Percentiles rank a stretch among this genome's conserved stretches.
Evolutionary conservation across 225 moss, liverwort and hornwort species (phyloP).

Genomic region (Rhytidiadelphus loreus): DNA sequence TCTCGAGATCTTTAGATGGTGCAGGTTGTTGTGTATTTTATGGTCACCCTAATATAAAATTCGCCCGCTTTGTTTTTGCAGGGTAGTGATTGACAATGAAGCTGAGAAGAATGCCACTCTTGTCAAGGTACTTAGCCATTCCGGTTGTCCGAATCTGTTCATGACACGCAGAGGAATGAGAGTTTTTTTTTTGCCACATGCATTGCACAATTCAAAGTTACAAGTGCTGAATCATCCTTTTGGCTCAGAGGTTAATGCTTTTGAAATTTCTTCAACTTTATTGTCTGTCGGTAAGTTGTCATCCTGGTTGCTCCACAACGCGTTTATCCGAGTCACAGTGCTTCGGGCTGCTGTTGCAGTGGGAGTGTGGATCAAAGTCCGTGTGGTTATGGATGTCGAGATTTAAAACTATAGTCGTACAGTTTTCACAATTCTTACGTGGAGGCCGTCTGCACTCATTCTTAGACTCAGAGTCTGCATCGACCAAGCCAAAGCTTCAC

Average conservation of each 20-base stretch:
- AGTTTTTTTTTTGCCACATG: not conserved
- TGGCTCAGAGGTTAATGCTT: not conserved
- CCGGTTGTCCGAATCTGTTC: not conserved
- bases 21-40: not conserved
- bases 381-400: not conserved
- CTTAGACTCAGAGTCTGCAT: not conserved
- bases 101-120: slow-evolving; percentile 30
- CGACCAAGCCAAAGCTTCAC: not conserved
- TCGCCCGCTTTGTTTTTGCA: not conserved
- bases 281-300: not conserved
- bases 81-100: slow-evolving; percentile 45
- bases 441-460: not conserved
- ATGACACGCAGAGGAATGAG: not conserved
- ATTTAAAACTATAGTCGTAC: not conserved
- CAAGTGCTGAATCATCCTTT: not conserved
- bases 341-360: not conserved
- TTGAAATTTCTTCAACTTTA: not conserved
- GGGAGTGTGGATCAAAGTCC: not conserved
- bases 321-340: not conserved
- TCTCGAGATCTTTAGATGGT: not conserved
- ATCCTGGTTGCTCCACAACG: not conserved
- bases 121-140: slow-evolving; percentile 23
- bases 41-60: not conserved
- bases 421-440: not conserved
- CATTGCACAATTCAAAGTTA: not conserved